Evolutionary conservation across 441 rosid genomes (phyloP).

Genomic region (Euphorbia schlechtendalii): DNA sequence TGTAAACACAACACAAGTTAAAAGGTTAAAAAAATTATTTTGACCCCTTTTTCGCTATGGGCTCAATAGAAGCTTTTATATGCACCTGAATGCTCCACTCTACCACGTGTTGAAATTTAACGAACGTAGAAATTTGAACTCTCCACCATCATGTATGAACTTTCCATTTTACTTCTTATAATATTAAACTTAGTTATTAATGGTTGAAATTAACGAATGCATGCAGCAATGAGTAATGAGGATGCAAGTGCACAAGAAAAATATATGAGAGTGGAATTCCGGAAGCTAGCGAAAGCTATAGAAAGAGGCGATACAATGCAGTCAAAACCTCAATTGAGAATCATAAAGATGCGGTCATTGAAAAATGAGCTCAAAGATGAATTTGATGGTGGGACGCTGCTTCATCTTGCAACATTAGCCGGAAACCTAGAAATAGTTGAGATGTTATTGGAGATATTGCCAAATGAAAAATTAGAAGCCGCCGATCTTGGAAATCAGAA

Average conservation of each 20-base stretch:
- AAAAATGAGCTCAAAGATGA: not conserved
- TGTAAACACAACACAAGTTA: too few relatives aligned
- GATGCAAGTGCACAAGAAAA: not conserved
- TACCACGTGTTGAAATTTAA: too few relatives aligned
- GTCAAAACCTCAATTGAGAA: not conserved
- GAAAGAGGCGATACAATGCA: not conserved
- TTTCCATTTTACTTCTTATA: too few relatives aligned
- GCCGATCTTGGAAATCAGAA: not conserved
- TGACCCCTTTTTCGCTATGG: too few relatives aligned
- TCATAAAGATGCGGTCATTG: not conserved
- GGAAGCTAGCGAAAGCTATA: not conserved
- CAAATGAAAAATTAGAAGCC: not conserved
- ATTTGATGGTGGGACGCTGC: conserved; percentile 3
- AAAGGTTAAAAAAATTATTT: too few relatives aligned
- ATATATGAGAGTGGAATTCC: not conserved
- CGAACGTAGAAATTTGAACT: too few relatives aligned
- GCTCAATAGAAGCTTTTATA: too few relatives aligned
- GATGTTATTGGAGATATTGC: not conserved
- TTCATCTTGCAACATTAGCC: not conserved
- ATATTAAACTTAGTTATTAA: too few relatives aligned
- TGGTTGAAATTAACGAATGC: too few relatives aligned
- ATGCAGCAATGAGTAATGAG: too few relatives aligned
- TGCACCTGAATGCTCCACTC: too few relatives aligned
- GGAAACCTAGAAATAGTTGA: not conserved
- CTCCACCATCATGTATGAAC: too few relatives aligned